Evolutionary conservation across 2,329 filamentous ascomycete genomes (phyloP).

Genomic region (Neofusicoccum umdonicola): DNA sequence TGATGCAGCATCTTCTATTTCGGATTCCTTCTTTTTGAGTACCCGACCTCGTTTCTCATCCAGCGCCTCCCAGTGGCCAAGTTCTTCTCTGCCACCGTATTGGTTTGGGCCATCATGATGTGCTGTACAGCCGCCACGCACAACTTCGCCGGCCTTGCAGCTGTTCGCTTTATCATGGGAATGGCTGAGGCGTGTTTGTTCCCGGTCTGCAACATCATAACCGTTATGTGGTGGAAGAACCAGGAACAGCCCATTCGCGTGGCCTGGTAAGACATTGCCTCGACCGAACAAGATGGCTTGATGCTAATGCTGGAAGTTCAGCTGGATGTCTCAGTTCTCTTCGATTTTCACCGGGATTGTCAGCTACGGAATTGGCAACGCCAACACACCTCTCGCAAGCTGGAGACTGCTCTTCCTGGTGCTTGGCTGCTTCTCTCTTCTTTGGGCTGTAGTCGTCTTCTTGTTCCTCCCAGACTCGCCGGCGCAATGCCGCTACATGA

Average conservation of each 20-base stretch:
- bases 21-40: constrained; percentile 24
- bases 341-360: not conserved
- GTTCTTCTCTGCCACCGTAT: constrained; percentile 22
- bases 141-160: constrained; percentile 20
- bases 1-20: constrained; percentile 22
- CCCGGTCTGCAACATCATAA: constrained; percentile 7
- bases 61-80: constrained; percentile 26
- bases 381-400: not conserved
- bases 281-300: fast-evolving
- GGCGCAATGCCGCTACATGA: constrained; percentile 22
- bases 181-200: constrained; percentile 7
- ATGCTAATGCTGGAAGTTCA: not conserved
- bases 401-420: constrained; percentile 20
- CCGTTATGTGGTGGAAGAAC: constrained; percentile 13
- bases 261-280: not conserved
- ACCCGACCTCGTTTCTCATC: constrained; percentile 23
- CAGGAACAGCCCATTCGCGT: not conserved
- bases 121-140: constrained; percentile 21
- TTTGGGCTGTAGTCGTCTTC: constrained; percentile 20
- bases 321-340: constrained; percentile 12
- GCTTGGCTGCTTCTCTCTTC: constrained; percentile 19
- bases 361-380: constrained; percentile 8
- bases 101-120: constrained; percentile 24
- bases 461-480: constrained; percentile 23
- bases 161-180: constrained; percentile 13